A percentile compares a stretch with the other conserved stretches of the same genome.
Conservation (phyloP, 768 basidiomycete genomes). For the Pulveroboletus sp. region DNA sequence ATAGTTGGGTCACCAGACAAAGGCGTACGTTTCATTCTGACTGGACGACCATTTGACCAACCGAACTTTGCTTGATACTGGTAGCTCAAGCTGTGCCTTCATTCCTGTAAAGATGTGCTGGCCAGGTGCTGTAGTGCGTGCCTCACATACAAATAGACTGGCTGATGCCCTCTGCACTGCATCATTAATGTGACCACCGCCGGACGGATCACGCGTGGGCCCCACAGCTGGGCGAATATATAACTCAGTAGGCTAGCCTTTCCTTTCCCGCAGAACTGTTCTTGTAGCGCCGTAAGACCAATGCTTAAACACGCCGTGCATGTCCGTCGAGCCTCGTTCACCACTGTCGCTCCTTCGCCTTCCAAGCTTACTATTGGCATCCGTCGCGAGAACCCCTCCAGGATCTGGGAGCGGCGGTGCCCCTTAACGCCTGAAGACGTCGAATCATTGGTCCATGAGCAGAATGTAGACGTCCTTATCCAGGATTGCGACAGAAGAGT, state of each 20-base stretch:
- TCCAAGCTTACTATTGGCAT: constrained; percentile 47
- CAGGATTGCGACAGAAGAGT: constrained; percentile 75
- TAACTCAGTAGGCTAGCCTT: not conserved
- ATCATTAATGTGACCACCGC: not conserved
- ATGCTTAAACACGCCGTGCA: constrained; percentile 20
- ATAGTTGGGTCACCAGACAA: no score
- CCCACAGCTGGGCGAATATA: constrained; percentile 1
- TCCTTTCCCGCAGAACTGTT: not conserved
- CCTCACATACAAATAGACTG: not conserved
- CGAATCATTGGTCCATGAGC: constrained; percentile 48
- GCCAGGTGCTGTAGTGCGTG: not conserved
- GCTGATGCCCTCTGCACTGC: not conserved
- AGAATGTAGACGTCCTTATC: constrained; percentile 63
- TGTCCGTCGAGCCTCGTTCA: constrained; percentile 22
- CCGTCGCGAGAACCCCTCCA: constrained; percentile 69
- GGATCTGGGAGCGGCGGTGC: constrained; percentile 84
- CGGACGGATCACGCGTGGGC: constrained; percentile 14
- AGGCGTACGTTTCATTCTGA: no score
- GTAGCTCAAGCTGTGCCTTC: not conserved
- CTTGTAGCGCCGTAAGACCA: not conserved
- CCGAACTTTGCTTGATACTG: not conserved
- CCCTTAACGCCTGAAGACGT: constrained; percentile 80
- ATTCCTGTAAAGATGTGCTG: not conserved
- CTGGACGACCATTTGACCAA: no score
- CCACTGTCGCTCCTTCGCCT: constrained; percentile 17